Conservation (phyloP, 257 asterid species). For the Petrea volubilis region DNA sequence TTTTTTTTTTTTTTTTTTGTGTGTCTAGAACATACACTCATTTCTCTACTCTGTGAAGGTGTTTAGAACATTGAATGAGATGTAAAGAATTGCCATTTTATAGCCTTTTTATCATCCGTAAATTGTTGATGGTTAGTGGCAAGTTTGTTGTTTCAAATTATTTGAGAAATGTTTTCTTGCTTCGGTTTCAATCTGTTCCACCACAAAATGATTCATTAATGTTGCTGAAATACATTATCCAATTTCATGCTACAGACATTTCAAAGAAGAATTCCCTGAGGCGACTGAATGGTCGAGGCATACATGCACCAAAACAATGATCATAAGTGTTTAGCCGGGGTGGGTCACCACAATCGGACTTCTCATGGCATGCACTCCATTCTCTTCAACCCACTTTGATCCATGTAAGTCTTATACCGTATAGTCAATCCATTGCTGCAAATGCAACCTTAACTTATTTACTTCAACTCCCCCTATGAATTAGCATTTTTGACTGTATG, state of each 20-base stretch:
- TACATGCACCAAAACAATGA: background rate
- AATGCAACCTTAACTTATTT: no score
- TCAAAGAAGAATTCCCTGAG: background rate
- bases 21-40: background rate
- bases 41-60: background rate
- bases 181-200: no score
- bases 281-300: background rate
- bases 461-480: no score
- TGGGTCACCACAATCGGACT: constrained; percentile 55
- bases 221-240: background rate
- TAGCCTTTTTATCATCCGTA: background rate
- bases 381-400: constrained; percentile 49
- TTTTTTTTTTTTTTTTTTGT: background rate
- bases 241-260: background rate
- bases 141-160: background rate
- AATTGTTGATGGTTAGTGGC: background rate
- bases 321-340: constrained; percentile 23
- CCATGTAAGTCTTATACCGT: constrained; percentile 32
- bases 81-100: background rate
- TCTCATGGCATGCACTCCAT: constrained; percentile 43
- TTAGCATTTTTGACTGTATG: no score
- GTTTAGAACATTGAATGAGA: background rate
- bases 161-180: background rate
- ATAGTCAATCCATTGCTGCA: no score
- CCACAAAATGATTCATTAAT: background rate